Evolutionary conservation across 306 rosid species (phyloP), one percentile per base, ranked within the genome.

Genomic region (Rubus parviflorus): DNA sequence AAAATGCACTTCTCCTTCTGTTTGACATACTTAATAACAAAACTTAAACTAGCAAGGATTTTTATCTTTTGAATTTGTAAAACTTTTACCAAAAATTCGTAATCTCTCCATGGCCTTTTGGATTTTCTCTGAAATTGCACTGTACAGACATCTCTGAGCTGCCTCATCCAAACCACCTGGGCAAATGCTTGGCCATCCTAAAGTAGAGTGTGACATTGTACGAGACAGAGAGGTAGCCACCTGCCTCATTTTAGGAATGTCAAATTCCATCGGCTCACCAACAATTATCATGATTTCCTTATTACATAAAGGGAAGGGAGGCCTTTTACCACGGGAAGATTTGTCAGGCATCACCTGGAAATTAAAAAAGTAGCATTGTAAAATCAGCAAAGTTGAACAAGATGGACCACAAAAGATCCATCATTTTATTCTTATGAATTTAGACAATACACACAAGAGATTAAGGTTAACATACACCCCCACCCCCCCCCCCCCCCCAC

Each of bases 311-410:
- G 97, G 98, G 63, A 95, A 42, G 17, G 75, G 92, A 81, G 98
- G 91, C 77, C 97, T 87, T 88, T 89, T 90, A 76, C 91, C 93
- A 75, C 84, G 87, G 47, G 78, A 62, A 79, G 20, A 89, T 9
- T 92, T 89, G 85, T 90, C 93, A 57, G 98, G 98, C 97, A 95
- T 90, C 83, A 92, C 91, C 97, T 94, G 81, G 22, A 75, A 84
- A 79, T 69, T 73, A 71, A 68, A 79, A 78, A 69, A 76, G 62
- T 49, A 74, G 22, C 65, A 72, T 22, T 53, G 56, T 77, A 64
- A 77, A 60, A 57, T 76, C 61, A 80, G 80, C 76, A 80, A 53
- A 76, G 75, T 81, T 73, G 75, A 83, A 73, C 77, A 80, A 56
- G 45, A 43, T n/a, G 51, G 46, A 54, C 46, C 61, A 42, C 5